Evolutionary conservation across 805 yeast species (phyloP).

Genomic region (Teunomyces aglyptinius): DNA sequence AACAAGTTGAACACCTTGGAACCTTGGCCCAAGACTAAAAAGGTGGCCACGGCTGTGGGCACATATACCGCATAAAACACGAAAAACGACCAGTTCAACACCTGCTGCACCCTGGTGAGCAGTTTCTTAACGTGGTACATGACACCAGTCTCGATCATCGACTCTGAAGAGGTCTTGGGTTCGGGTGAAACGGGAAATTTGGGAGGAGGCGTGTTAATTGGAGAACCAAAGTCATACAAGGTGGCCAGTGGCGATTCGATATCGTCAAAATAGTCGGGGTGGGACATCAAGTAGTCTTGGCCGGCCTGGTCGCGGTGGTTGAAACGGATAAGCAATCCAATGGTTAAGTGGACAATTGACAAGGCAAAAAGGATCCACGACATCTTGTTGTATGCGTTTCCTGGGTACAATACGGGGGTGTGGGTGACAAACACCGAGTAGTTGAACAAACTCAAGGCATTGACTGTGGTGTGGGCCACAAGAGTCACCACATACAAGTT

Average conservation of each 20-base stretch:
- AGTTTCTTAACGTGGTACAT: background rate
- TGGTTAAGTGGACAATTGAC: conserved; percentile 50
- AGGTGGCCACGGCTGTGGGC: conserved; percentile 62
- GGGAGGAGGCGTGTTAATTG: background rate
- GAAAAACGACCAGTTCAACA: conserved; percentile 63
- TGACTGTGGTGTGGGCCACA: conserved; percentile 42
- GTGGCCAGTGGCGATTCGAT: conserved; percentile 13
- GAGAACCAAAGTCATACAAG: conserved; percentile 4
- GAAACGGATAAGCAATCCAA: conserved; percentile 47
- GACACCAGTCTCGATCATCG: background rate
- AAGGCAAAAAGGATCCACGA: conserved; percentile 57
- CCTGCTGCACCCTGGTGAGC: conserved; percentile 1
- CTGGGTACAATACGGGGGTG: conserved; percentile 69
- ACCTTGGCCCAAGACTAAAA: conserved; percentile 68
- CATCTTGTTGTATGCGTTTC: conserved; percentile 69
- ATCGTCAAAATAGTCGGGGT: conserved; percentile 14
- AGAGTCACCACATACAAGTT: conserved; percentile 16
- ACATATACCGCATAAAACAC: conserved; percentile 57
- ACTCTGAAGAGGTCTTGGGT: background rate
- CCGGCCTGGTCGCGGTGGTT: conserved; percentile 6
- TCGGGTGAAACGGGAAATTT: background rate
- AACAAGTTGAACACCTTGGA: conserved; percentile 69
- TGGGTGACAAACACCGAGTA: conserved; percentile 57
- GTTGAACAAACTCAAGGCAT: conserved; percentile 50
- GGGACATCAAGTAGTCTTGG: conserved; percentile 13